Conservation (phyloP, 2,329 filamentous ascomycete species). For the Ceratocystis ficicola region DNA sequence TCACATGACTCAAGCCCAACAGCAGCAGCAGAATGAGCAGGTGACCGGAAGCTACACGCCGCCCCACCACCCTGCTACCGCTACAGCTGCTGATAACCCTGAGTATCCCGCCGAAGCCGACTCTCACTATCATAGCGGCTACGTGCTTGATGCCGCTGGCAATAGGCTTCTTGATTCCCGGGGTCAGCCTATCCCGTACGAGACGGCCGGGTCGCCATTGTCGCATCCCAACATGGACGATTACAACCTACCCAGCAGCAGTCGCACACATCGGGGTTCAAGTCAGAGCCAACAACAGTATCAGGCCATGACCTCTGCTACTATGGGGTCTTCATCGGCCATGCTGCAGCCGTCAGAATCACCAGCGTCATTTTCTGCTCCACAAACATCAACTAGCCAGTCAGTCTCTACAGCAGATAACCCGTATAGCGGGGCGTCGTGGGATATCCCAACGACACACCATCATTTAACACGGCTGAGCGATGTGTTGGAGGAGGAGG, state of each 20-base stretch:
- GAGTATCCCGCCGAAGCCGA: constrained; percentile 27
- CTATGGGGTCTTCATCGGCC: constrained; percentile 25
- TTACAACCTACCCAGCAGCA: constrained; percentile 30
- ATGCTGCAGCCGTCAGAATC: constrained; percentile 9
- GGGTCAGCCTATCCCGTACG: constrained; percentile 25
- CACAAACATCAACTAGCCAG: background rate
- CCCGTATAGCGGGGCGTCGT: constrained; percentile 55
- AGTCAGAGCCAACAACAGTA: constrained; percentile 16
- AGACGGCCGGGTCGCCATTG: constrained; percentile 14
- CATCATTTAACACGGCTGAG: constrained; percentile 81
- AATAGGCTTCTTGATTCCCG: constrained; percentile 24
- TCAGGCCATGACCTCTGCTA: constrained; percentile 11
- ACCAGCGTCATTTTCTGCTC: background rate
- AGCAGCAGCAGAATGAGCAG: constrained; percentile 9
- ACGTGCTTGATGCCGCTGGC: constrained; percentile 27
- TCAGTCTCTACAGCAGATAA: constrained; percentile 26
- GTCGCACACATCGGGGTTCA: constrained; percentile 31
- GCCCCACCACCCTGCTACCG: constrained; percentile 20
- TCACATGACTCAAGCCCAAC: constrained; percentile 32
- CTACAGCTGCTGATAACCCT: constrained; percentile 24
- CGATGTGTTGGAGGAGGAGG: constrained; percentile 77
- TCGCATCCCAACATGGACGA: constrained; percentile 19
- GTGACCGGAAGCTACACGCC: constrained; percentile 15
- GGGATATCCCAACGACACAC: constrained; percentile 66
- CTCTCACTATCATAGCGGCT: constrained; percentile 21